These are phyloP conservation scores for Achlya hypogyna DNA, from an alignment of 352 stramenopile genomes.

Conservation along the genomic window DNA sequence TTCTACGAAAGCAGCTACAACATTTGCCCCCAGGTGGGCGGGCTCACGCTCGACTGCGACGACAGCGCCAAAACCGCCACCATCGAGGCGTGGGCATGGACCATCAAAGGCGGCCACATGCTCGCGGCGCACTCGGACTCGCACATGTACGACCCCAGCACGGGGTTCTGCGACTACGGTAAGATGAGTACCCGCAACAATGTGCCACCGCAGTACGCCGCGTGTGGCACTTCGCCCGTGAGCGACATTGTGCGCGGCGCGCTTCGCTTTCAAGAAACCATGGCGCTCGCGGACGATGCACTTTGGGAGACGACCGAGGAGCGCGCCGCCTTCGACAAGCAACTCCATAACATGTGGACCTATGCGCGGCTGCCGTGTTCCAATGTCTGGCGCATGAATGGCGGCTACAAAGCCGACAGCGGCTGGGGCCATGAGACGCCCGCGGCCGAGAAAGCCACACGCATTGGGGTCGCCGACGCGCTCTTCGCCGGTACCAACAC, in stretches of 20 bases:
- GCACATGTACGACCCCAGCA: conserved; percentile 7
- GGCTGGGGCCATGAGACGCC: not conserved
- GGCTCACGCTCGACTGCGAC: not conserved
- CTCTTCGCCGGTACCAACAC: not conserved
- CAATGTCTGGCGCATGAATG: not conserved
- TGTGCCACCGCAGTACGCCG: not conserved
- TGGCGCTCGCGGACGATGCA: not conserved
- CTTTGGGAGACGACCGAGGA: conserved; percentile 1
- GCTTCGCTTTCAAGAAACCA: not conserved
- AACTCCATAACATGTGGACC: not conserved
- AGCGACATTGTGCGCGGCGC: conserved; percentile 7
- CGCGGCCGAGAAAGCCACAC: not conserved
- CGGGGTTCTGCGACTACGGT: not conserved
- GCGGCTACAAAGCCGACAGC: not conserved
- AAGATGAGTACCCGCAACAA: not conserved
- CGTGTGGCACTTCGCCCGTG: not conserved
- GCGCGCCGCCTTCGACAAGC: not conserved
- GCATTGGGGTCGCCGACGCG: not conserved
- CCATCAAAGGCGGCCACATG: conserved; percentile 12
- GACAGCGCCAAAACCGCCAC: not conserved
- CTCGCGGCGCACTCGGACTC: conserved; percentile 14
- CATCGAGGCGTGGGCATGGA: not conserved
- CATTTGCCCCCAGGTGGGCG: not conserved
- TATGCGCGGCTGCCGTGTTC: conserved; percentile 9
- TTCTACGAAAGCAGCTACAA: conserved; percentile 15